Percentiles rank a stretch among this genome's conserved stretches.
Conservation (phyloP, 495 filamentous ascomycete genomes). For the Penicillium macrosclerotiorum region DNA sequence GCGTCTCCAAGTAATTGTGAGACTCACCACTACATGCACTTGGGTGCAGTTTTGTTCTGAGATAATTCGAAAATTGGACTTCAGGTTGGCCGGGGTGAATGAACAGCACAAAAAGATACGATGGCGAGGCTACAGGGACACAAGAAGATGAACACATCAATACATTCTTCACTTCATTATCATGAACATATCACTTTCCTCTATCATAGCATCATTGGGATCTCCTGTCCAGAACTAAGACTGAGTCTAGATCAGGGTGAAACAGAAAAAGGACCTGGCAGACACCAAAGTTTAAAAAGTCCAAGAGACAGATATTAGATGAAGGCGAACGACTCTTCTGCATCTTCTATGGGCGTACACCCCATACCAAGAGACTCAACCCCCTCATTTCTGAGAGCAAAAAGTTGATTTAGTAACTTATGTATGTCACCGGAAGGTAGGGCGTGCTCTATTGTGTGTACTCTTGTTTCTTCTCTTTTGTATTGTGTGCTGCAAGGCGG, state of each 20-base stretch:
- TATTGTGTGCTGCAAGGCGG: conserved; percentile 9
- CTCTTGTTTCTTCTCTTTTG: conserved; percentile 5
- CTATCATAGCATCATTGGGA: conserved; percentile 32
- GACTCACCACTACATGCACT: no score
- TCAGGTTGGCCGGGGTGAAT: no score
- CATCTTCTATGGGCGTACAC: neutral
- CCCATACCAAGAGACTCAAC: neutral
- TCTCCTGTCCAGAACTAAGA: conserved; percentile 7
- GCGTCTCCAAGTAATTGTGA: no score
- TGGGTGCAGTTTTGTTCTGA: no score
- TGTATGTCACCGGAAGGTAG: no score
- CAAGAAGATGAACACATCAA: neutral
- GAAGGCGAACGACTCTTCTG: neutral
- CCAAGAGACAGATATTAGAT: neutral
- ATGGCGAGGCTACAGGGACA: neutral
- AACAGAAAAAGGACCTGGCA: conserved; percentile 7
- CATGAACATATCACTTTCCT: conserved; percentile 26
- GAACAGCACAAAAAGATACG: neutral
- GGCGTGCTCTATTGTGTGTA: conserved; percentile 1
- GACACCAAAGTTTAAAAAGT: neutral
- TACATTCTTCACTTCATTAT: conserved; percentile 29
- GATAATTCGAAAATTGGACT: no score
- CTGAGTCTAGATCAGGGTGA: conserved; percentile 9
- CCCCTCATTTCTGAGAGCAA: neutral
- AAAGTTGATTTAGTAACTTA: no score